These are phyloP conservation scores for Atalantia buxifolia DNA, from an alignment of 345 rosid species.

Conservation along the genomic window DNA sequence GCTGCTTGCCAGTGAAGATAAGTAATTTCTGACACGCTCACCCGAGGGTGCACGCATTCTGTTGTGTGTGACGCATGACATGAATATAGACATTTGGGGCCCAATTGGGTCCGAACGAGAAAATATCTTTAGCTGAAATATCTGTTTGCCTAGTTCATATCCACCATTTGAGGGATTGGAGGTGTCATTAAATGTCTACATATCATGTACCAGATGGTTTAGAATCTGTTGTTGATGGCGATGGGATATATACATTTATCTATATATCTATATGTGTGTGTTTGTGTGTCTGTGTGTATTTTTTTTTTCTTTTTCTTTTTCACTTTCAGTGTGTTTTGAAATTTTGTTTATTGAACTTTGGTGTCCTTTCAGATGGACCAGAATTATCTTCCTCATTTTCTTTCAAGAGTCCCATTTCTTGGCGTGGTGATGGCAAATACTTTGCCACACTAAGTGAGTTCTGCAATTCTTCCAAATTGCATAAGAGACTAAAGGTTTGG, in stretches of 20 bases:
- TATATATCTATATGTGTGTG: no score
- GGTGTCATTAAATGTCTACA: not conserved
- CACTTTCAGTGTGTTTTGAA: not conserved
- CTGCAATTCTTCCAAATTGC: conserved; percentile 30
- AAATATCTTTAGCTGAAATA: not conserved
- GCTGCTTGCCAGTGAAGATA: not conserved
- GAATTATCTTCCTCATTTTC: conserved; percentile 25
- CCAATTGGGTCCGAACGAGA: not conserved
- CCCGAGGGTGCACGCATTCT: not conserved
- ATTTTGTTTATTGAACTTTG: conserved; percentile 5
- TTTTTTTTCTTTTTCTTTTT: not conserved
- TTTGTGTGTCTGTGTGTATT: no score
- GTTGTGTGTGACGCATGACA: not conserved
- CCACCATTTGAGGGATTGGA: not conserved
- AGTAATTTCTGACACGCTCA: not conserved
- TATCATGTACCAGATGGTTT: not conserved
- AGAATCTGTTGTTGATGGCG: not conserved
- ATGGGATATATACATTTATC: no score
- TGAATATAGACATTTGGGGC: not conserved
- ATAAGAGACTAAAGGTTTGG: conserved; percentile 81
- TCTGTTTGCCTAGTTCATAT: not conserved
- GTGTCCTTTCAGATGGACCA: conserved; percentile 46
- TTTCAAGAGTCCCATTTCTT: conserved; percentile 54
- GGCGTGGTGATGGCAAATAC: conserved; percentile 97
- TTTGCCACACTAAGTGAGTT: conserved; percentile 58